Evolutionary conservation across 2,329 filamentous ascomycete species (phyloP), one percentile per base, ranked within the genome.

Genomic region (Aspergillus clavatus): DNA sequence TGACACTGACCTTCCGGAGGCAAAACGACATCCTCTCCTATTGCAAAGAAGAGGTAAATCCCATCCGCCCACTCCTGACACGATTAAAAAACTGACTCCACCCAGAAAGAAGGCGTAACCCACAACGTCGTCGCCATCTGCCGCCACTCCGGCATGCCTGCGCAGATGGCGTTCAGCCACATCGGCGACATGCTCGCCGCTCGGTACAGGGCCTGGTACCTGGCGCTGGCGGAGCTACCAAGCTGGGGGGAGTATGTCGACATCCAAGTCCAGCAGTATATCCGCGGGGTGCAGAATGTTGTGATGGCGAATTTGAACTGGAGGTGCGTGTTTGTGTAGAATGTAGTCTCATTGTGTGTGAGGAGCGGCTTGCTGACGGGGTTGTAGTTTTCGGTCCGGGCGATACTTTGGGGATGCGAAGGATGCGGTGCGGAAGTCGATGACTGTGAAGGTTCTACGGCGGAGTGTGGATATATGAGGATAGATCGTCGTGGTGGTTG

Each of bases 11-110:
- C 21, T 2, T 18, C 11, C 12, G 16, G 21, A 59, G 56, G 14
- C 55, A 56, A 49, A 59, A 58, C 33, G 55, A 58, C 28, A 52
- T 58, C 33, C 52, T 58, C n/a, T 59, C 55, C 26, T 59, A 58
- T 45, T 52, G 54, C 40, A 59, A 56, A 46, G 56, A 59, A 46
- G 53, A 57, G 47, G 55, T 56, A 22, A 40, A 39, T 10, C 16
- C 47, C 4, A 6, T 38, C 6, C n/a, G 10, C 7, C n/a, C 3
- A 14, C 5, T 12, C 8, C 3, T 3, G 3, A 16, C 10, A 14
- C 16, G 16, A 22, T 3, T 21, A n/a, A n/a, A n/a, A n/a, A n/a
- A 21, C 18, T 40, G 11, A 42, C 28, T 42, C 22, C 18, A 11
- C 14, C 26, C 28, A 54, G 53, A 47, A 45, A 45, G 55, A 57